Percentiles rank a stretch among this genome's conserved stretches.
phyloP scores from a whole-genome alignment of 208 protist genomes.

The Leishmania tropica region DNA sequence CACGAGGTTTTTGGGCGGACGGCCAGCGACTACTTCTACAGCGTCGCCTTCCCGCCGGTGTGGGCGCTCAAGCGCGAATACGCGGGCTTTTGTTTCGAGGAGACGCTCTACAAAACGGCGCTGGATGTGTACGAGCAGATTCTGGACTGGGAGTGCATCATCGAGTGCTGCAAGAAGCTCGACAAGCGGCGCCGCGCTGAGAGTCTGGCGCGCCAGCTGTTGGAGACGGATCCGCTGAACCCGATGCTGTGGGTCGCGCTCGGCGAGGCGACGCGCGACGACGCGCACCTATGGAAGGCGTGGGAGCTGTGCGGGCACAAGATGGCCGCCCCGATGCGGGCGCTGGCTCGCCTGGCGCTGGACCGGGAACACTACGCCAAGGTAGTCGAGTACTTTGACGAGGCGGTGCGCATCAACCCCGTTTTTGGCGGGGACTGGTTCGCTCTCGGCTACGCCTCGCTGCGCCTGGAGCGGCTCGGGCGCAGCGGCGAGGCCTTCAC shows the following conservation, averaged over 20 bases:
- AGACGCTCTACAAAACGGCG: conserved; percentile 85
- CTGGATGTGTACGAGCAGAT: conserved; percentile 89
- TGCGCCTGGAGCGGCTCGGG: conserved; percentile 69
- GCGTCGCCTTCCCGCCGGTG: conserved; percentile 77
- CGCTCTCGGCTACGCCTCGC: conserved; percentile 81
- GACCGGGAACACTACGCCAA: conserved; percentile 88
- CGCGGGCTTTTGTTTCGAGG: conserved; percentile 84
- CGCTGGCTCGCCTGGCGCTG: conserved; percentile 79
- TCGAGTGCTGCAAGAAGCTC: conserved; percentile 89
- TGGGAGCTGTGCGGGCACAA: conserved; percentile 88
- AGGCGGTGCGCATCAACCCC: conserved; percentile 84
- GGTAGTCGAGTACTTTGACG: conserved; percentile 91
- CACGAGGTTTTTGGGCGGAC: conserved; percentile 55
- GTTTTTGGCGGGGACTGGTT: conserved; percentile 94
- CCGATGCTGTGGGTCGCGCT: conserved; percentile 90
- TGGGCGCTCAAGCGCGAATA: conserved; percentile 87
- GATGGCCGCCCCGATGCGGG: conserved; percentile 88
- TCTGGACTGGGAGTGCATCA: conserved; percentile 88
- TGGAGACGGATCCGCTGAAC: conserved; percentile 84
- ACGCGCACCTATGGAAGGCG: conserved; percentile 84
- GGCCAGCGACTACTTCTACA: conserved; percentile 81
- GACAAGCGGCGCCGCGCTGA: conserved; percentile 89
- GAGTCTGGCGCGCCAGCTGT: conserved; percentile 80
- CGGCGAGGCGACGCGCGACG: conserved; percentile 88
- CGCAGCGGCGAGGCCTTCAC: conserved; percentile 89